These are phyloP conservation scores for Arctium minus DNA, from an alignment of 129 eudicot species.

Conservation along the genomic window DNA sequence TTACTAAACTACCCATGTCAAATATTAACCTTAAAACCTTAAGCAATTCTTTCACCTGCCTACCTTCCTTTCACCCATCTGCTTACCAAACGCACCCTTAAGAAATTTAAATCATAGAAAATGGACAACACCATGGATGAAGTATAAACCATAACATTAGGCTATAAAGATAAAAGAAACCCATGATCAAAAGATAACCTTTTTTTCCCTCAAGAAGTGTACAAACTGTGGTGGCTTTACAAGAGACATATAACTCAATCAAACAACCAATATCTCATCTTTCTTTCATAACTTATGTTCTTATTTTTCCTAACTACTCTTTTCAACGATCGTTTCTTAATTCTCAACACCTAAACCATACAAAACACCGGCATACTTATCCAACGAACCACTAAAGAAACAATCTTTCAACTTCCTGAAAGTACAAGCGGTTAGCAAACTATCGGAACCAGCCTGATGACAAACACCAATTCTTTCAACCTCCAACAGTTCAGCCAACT, in stretches of 20 bases:
- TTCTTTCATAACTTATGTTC: slow-evolving; percentile 3
- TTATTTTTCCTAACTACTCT: slow-evolving; percentile 12
- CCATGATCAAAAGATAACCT: slow-evolving; percentile 3
- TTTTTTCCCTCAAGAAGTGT: slow-evolving; percentile 12
- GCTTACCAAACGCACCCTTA: neutral
- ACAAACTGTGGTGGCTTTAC: slow-evolving; percentile 7
- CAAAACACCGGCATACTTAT: slow-evolving; percentile 80
- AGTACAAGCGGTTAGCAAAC: slow-evolving; percentile 73
- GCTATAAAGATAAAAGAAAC: neutral
- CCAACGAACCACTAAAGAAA: slow-evolving; percentile 78
- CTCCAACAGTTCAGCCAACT: slow-evolving; percentile 65
- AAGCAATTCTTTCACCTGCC: no score
- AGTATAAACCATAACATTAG: neutral
- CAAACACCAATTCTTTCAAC: slow-evolving; percentile 58
- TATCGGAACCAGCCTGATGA: slow-evolving; percentile 93
- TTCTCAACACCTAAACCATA: slow-evolving; percentile 83
- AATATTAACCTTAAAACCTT: no score
- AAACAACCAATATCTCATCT: slow-evolving; percentile 23
- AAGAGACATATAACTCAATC: slow-evolving; percentile 2
- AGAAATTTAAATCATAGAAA: neutral
- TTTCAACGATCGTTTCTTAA: slow-evolving; percentile 21
- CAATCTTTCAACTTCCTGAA: slow-evolving; percentile 80
- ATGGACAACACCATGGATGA: neutral
- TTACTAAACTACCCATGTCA: neutral
- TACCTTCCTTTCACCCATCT: no score